A percentile compares a stretch with the other conserved stretches of the same genome.
These are phyloP conservation scores for Taphrina deformans DNA, from an alignment of 1,139 yeast genomes.

Conservation along the genomic window DNA sequence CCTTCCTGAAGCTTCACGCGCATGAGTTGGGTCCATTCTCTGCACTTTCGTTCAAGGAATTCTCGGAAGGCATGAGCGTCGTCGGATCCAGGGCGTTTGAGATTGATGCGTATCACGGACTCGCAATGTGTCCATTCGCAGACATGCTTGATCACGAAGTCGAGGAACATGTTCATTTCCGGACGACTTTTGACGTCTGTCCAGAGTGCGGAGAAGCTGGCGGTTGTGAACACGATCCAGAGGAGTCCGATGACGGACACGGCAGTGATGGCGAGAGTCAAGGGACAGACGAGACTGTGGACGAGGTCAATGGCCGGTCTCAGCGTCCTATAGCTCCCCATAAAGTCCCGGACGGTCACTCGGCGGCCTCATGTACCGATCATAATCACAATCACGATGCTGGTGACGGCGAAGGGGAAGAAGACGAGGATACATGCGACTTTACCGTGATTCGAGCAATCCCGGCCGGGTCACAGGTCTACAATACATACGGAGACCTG, in stretches of 20 bases:
- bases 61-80: constrained; percentile 44
- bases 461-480: constrained; percentile 60
- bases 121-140: constrained; percentile 85
- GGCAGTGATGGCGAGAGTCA: constrained; percentile 20
- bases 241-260: constrained; percentile 55
- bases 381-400: background rate
- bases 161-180: constrained; percentile 66
- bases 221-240: constrained; percentile 58
- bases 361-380: constrained; percentile 44
- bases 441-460: constrained; percentile 61
- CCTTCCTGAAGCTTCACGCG: constrained; percentile 42
- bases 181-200: constrained; percentile 71
- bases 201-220: constrained; percentile 64
- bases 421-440: constrained; percentile 44
- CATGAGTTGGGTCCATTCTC: constrained; percentile 39
- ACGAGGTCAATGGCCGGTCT: background rate
- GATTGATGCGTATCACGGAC: constrained; percentile 70
- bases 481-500: constrained; percentile 75
- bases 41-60: constrained; percentile 41
- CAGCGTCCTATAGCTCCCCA: background rate
- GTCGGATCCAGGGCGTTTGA: constrained; percentile 79
- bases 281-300: constrained; percentile 10
- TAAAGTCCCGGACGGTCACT: constrained; percentile 38
- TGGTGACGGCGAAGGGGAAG: constrained; percentile 41
- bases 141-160: constrained; percentile 79